phyloP scores from a whole-genome alignment of 768 basidiomycete species.

The Clitopilus passeckerianus region DNA sequence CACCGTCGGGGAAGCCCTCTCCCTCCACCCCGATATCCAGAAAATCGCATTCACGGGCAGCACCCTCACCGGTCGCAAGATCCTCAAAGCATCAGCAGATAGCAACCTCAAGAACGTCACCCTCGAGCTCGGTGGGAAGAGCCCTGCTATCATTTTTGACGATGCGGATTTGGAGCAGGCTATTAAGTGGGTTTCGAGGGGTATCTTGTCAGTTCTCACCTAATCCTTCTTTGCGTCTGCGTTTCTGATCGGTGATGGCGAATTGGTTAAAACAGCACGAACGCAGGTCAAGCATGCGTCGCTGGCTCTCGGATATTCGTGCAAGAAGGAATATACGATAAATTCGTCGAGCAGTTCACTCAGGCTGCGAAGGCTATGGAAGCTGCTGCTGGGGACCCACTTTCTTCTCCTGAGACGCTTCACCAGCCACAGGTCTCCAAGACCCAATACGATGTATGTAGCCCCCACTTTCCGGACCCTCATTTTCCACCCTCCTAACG shows the following conservation, averaged over 20 bases:
- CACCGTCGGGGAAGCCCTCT: conserved; percentile 57
- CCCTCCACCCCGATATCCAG: conserved; percentile 47
- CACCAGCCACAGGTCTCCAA: conserved; percentile 65
- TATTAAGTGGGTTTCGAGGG: background rate
- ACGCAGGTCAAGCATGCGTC: conserved; percentile 61
- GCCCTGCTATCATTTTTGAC: conserved; percentile 64
- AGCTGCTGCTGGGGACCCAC: conserved; percentile 51
- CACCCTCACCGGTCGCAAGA: conserved; percentile 68
- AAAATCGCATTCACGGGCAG: conserved; percentile 86
- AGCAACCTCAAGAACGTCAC: conserved; percentile 83
- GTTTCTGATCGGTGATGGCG: no score
- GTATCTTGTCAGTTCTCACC: background rate
- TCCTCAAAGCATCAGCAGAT: conserved; percentile 74
- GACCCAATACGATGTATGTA: conserved; percentile 48
- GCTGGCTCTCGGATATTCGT: conserved; percentile 84
- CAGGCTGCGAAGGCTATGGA: conserved; percentile 40
- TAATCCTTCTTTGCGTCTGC: background rate
- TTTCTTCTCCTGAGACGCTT: conserved; percentile 38
- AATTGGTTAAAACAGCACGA: conserved; percentile 15
- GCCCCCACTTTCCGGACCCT: no score
- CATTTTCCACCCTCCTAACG: no score
- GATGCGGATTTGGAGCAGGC: conserved; percentile 50
- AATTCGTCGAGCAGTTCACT: conserved; percentile 58
- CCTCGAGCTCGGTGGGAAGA: conserved; percentile 79
- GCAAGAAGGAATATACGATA: conserved; percentile 73